These are phyloP conservation scores for Purpureocillium takamizusanense DNA, from an alignment of 2,329 filamentous ascomycete genomes.

Conservation along the genomic window DNA sequence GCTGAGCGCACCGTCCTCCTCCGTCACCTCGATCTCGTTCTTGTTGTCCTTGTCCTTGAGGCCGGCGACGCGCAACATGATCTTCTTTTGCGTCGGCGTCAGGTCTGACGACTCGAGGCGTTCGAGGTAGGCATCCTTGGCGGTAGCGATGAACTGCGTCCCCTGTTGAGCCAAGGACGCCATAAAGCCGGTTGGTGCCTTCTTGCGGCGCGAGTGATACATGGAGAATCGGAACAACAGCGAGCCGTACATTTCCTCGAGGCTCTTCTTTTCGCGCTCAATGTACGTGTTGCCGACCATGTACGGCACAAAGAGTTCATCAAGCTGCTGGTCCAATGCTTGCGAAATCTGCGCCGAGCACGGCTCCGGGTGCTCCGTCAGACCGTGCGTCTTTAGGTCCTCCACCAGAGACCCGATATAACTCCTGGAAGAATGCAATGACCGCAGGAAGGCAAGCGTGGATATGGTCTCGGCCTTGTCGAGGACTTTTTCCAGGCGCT, in stretches of 20 bases:
- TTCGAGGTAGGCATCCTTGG: constrained; percentile 85
- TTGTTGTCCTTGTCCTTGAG: constrained; percentile 68
- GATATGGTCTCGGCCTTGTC: constrained; percentile 92
- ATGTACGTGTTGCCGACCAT: constrained; percentile 62
- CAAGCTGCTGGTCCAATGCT: constrained; percentile 65
- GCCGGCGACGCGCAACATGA: constrained; percentile 83
- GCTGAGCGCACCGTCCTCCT: constrained; percentile 78
- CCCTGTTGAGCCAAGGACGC: constrained; percentile 83
- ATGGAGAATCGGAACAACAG: constrained; percentile 93
- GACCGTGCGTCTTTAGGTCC: constrained; percentile 84
- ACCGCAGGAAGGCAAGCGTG: constrained; percentile 82
- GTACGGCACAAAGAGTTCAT: constrained; percentile 68
- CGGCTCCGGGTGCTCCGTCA: constrained; percentile 91
- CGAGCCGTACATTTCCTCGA: constrained; percentile 81
- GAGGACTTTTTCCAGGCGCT: constrained; percentile 87
- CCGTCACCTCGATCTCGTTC: constrained; percentile 82
- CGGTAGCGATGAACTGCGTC: constrained; percentile 77
- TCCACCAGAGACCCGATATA: constrained; percentile 86
- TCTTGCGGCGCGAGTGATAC: constrained; percentile 85
- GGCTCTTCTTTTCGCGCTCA: constrained; percentile 56
- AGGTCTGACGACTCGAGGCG: constrained; percentile 82
- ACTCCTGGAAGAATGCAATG: constrained; percentile 79
- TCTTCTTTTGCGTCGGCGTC: constrained; percentile 77
- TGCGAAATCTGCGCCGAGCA: constrained; percentile 76
- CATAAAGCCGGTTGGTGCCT: constrained; percentile 85